A percentile compares a stretch with the other conserved stretches of the same genome.
phyloP scores from a whole-genome alignment of 179 eudicot species.

The Spergularia azorica region DNA sequence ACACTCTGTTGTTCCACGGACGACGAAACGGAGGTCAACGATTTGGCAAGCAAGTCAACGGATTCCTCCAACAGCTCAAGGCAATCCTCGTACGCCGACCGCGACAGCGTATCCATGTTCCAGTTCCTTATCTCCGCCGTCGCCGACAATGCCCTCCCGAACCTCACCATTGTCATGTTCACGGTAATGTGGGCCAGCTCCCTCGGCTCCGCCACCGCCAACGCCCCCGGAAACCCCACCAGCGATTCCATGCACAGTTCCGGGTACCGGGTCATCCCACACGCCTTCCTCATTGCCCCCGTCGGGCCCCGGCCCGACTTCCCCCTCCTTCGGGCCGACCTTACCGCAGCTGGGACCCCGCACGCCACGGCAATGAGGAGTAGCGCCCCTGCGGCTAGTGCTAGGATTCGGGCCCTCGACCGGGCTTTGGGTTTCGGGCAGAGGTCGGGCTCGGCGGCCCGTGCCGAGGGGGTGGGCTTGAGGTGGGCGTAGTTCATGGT shows the following conservation, averaged over 20 bases:
- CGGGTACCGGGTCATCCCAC: slow-evolving; percentile 39
- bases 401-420: slow-evolving; percentile 9
- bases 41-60: slow-evolving; percentile 41
- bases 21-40: slow-evolving; percentile 35
- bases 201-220: slow-evolving; percentile 8
- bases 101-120: slow-evolving; percentile 42
- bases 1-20: slow-evolving; percentile 6
- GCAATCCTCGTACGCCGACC: slow-evolving; percentile 68
- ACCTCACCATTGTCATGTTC: slow-evolving; percentile 42
- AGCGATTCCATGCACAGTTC: slow-evolving; percentile 31
- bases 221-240: slow-evolving; percentile 29
- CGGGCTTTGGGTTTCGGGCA: background rate
- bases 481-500: slow-evolving; percentile 35
- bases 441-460: slow-evolving; percentile 8
- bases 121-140: slow-evolving; percentile 41
- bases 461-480: slow-evolving; percentile 23
- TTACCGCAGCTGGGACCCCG: slow-evolving; percentile 14
- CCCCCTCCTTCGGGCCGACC: background rate
- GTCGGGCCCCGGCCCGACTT: slow-evolving; percentile 12
- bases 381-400: slow-evolving; percentile 23
- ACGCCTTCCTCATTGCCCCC: slow-evolving; percentile 24
- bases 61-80: slow-evolving; percentile 57
- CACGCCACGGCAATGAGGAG: slow-evolving; percentile 23
- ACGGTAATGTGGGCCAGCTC: slow-evolving; percentile 61
- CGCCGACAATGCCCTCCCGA: slow-evolving; percentile 43